Conservation (phyloP, 768 basidiomycete species). For the Tylopilus subfusipes region DNA sequence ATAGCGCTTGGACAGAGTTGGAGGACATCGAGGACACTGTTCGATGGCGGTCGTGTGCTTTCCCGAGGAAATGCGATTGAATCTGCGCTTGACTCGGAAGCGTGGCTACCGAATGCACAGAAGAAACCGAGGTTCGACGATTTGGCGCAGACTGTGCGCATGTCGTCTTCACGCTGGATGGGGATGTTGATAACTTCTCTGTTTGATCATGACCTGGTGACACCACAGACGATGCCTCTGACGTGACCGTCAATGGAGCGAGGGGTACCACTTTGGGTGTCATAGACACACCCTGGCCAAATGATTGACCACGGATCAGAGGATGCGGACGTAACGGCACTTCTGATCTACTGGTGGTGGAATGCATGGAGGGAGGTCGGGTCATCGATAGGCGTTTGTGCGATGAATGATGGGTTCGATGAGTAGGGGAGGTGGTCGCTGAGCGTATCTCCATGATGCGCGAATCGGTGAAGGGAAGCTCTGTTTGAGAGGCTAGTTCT, state of each 20-base stretch:
- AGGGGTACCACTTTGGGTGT: constrained; percentile 47
- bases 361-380: constrained; percentile 64
- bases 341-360: constrained; percentile 40
- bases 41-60: constrained; percentile 44
- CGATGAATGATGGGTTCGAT: constrained; percentile 34
- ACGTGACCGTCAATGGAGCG: constrained; percentile 58
- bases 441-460: constrained; percentile 33
- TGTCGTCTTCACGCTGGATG: constrained; percentile 39
- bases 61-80: constrained; percentile 32
- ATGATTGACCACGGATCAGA: constrained; percentile 71
- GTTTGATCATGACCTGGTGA: constrained; percentile 31
- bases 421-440: constrained; percentile 38
- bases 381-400: constrained; percentile 43
- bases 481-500: constrained; percentile 13
- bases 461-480: constrained; percentile 18
- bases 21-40: constrained; percentile 58
- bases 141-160: constrained; percentile 31
- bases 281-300: constrained; percentile 39
- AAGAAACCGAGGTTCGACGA: constrained; percentile 56
- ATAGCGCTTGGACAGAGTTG: constrained; percentile 48
- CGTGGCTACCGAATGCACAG: constrained; percentile 56
- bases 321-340: constrained; percentile 62
- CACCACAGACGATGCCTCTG: constrained; percentile 45
- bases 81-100: constrained; percentile 43
- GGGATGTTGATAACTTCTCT: constrained; percentile 30